Conservation (phyloP, 2,329 filamentous ascomycete genomes). For the Aspergillus tanneri region DNA sequence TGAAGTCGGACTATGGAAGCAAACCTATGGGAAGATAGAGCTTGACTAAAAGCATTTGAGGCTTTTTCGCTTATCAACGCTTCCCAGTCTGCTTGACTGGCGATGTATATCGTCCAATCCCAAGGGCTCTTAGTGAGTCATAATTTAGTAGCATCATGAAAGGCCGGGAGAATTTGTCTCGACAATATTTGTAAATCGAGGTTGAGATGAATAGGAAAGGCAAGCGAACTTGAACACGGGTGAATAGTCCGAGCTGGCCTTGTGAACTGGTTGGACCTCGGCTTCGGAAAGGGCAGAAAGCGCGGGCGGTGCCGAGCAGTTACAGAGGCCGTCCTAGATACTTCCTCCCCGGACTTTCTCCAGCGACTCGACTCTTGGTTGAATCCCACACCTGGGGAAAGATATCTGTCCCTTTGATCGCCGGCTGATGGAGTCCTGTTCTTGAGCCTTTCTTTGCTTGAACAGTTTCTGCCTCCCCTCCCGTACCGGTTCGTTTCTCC, state of each 20-base stretch:
- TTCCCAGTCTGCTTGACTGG: no score
- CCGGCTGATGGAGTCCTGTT: not conserved
- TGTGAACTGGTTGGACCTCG: slow-evolving; percentile 33
- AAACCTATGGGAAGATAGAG: no score
- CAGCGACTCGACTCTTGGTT: slow-evolving; percentile 4
- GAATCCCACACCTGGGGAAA: slow-evolving; percentile 5
- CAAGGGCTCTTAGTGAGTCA: no score
- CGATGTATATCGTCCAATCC: no score
- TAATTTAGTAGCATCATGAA: no score
- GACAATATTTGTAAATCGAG: no score
- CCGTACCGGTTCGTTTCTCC: not conserved
- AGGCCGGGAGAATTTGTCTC: no score
- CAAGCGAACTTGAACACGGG: not conserved
- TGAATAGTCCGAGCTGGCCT: slow-evolving; percentile 11
- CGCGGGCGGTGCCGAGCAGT: slow-evolving; percentile 34
- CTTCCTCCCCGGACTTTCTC: slow-evolving; percentile 34
- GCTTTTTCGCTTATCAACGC: no score
- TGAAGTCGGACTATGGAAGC: no score
- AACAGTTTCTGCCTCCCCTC: not conserved
- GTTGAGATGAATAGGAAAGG: not conserved
- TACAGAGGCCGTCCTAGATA: slow-evolving; percentile 20
- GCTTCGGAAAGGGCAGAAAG: slow-evolving; percentile 36
- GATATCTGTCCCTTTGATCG: not conserved
- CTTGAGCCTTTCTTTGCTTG: not conserved
- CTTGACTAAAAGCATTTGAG: no score